Percentiles rank a stretch among this genome's conserved stretches.
Conservation (phyloP, 352 stramenopile genomes). For the Globisporangium echinulatum region DNA sequence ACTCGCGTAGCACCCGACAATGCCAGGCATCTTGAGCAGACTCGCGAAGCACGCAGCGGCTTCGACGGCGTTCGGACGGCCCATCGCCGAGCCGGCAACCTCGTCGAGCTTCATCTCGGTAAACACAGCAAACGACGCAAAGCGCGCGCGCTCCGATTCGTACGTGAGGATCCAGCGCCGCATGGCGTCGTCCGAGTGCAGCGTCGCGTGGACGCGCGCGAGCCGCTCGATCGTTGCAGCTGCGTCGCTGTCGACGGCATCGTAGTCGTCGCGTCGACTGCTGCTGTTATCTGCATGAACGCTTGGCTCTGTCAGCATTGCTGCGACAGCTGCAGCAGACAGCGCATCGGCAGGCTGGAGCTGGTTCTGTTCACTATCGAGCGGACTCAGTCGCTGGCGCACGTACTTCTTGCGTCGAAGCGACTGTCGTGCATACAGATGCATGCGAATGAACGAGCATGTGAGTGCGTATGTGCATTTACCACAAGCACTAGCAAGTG, state of each 20-base stretch:
- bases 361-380: conserved; percentile 18
- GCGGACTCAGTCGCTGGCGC: conserved; percentile 34
- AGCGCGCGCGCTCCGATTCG: conserved; percentile 53
- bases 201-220: conserved; percentile 30
- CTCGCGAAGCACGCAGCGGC: conserved; percentile 69
- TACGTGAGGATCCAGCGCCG: conserved; percentile 65
- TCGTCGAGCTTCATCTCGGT: conserved; percentile 76
- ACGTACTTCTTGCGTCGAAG: conserved; percentile 50
- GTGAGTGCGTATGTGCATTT: neutral
- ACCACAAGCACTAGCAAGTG: neutral
- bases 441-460: neutral
- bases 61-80: conserved; percentile 63
- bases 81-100: conserved; percentile 43
- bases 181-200: conserved; percentile 38
- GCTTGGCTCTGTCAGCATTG: neutral
- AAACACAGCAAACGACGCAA: conserved; percentile 72
- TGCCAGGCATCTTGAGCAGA: conserved; percentile 71
- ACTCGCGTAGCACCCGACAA: conserved; percentile 61
- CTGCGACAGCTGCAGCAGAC: conserved; percentile 2
- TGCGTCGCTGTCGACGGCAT: conserved; percentile 9
- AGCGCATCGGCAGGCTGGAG: neutral
- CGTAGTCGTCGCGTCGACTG: neutral
- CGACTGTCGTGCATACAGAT: conserved; percentile 14
- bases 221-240: conserved; percentile 15
- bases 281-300: conserved; percentile 6